Evolutionary conservation across 345 rosid species (phyloP).

Genomic region (Sisymbrium irio): DNA sequence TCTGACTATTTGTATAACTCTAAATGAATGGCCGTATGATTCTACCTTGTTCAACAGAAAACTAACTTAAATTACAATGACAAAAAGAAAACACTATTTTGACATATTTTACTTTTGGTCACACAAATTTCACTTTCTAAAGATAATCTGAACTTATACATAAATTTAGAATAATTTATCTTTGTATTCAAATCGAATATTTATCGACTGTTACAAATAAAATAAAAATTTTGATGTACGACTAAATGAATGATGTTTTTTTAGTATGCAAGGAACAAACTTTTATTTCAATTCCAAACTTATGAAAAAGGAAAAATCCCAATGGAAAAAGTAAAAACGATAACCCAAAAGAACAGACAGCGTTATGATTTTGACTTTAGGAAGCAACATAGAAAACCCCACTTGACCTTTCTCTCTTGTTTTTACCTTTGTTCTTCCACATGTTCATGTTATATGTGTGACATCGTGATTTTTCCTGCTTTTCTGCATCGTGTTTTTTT

Average conservation of each 20-base stretch:
- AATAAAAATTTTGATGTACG: neutral
- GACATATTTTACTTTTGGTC: neutral
- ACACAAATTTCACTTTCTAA: neutral
- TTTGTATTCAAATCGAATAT: neutral
- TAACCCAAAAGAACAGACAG: conserved; percentile 7
- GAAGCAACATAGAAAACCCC: conserved; percentile 18
- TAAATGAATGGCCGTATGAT: neutral
- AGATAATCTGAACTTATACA: neutral
- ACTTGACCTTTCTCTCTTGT: neutral
- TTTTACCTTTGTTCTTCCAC: neutral
- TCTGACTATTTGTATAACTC: neutral
- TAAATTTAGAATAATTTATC: neutral
- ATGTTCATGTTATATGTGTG: neutral
- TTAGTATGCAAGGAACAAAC: neutral
- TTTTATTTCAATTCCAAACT: neutral
- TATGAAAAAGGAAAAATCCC: neutral
- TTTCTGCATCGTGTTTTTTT: neutral
- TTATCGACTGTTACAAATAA: neutral
- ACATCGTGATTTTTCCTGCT: neutral
- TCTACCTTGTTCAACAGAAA: neutral
- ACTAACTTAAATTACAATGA: neutral
- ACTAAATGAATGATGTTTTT: neutral
- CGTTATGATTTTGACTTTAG: conserved; percentile 26
- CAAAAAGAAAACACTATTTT: neutral
- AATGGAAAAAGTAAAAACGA: conserved; percentile 2